These are phyloP conservation scores for Penicillium paradoxum DNA, from an alignment of 495 filamentous ascomycete genomes.

Conservation along the genomic window DNA sequence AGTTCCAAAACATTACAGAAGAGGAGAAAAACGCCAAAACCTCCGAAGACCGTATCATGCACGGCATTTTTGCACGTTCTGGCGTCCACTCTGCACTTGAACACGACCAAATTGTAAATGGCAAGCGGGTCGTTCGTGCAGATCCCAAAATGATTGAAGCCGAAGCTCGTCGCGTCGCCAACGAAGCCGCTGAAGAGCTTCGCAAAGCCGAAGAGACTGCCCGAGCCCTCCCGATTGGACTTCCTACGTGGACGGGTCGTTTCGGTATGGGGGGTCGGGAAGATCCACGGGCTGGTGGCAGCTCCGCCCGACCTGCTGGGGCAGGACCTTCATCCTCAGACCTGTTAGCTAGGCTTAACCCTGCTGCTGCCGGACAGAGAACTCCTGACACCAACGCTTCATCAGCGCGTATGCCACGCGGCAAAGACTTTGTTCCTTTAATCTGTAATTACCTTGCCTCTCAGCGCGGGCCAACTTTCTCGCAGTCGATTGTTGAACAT, in stretches of 20 bases:
- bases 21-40: conserved; percentile 36
- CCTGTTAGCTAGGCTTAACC: conserved; percentile 56
- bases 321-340: conserved; percentile 50
- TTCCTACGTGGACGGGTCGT: conserved; percentile 89
- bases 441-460: conserved; percentile 67
- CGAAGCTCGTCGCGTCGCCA: conserved; percentile 77
- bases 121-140: conserved; percentile 56
- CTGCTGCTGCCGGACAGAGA: conserved; percentile 17
- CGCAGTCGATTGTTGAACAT: conserved; percentile 74
- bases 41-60: conserved; percentile 66
- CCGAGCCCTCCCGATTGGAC: conserved; percentile 66
- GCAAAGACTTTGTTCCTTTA: conserved; percentile 61
- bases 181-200: conserved; percentile 68
- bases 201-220: conserved; percentile 68
- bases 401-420: conserved; percentile 25
- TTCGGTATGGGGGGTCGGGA: conserved; percentile 67
- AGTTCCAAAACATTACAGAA: conserved; percentile 43
- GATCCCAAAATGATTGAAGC: conserved; percentile 69
- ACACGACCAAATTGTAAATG: conserved; percentile 81
- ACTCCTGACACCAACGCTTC: conserved; percentile 28
- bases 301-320: conserved; percentile 31
- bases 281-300: conserved; percentile 26
- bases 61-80: conserved; percentile 77
- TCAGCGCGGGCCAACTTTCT: conserved; percentile 67
- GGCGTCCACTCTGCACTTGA: conserved; percentile 81